Base-by-base conservation (phyloP, 2,329 filamentous ascomycete species). In the Phialophora tarda region DNA sequence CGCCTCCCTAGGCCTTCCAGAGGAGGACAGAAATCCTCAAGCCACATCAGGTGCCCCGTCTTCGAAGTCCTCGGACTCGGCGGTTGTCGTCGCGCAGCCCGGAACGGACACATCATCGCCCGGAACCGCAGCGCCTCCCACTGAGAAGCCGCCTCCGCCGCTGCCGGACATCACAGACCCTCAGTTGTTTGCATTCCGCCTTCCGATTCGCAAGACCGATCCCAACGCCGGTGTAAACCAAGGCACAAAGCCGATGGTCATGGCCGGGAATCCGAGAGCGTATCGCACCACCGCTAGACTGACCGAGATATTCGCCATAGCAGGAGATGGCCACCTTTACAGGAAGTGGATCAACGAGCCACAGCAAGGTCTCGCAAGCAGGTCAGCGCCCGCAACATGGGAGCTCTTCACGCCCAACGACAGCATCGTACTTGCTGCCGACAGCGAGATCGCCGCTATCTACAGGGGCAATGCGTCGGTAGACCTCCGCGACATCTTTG, bases 221-320 rank as follows among this genome's bases (percentile, higher is more conserved):
- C 38, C 38, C 38, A 21, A 44, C 17, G 38, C 38, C 17, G 38
- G 38, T n/a, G 38, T 44, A 44, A 44, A 44, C 17, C 38, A 44
- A 44, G 38, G 38, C 38, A 44, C 38, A 44, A 44, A 44, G 38
- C 38, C 38, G 38, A 44, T 44, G 38, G n/a, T 44, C 17, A 53
- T 24, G 50, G 50, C 12, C 8, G 50, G 28, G 21, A 30, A 26
- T 14, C 23, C 23, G 21, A 30, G 26, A 23, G 50, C 50, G 8
- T 53, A 53, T 3, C 38, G 38, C 38, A 44, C 38, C 17, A 17
- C 17, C 38, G 38, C 38, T 7, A 17, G 38, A 8, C 38, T 44
- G 38, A n/a, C 38, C 7, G 38, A 44, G 17, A 44, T 44, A 44
- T 44, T 44, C 38, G 38, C 38, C 38, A 11, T 44, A n/a, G 38